These are phyloP conservation scores for Cryptococcus amylolentus DNA, from an alignment of 1,284 basidiomycete genomes.

Conservation along the genomic window DNA sequence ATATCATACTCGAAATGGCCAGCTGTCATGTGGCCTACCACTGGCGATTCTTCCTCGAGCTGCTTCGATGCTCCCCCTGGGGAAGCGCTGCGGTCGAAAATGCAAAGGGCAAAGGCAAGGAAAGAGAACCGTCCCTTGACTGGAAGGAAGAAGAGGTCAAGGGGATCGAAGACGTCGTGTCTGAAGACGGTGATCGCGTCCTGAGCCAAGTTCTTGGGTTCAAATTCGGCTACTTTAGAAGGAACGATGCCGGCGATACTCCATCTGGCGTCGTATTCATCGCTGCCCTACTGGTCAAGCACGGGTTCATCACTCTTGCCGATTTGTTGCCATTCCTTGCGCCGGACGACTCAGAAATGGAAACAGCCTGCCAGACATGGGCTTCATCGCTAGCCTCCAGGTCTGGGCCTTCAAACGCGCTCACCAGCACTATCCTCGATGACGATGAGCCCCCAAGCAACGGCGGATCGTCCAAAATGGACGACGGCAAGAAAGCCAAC, in stretches of 20 bases:
- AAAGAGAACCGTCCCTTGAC: slow-evolving; percentile 8
- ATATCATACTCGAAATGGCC: slow-evolving; percentile 89
- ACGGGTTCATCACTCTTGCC: slow-evolving; percentile 77
- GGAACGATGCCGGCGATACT: slow-evolving; percentile 58
- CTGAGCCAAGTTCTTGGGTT: slow-evolving; percentile 91
- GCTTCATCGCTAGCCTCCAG: slow-evolving; percentile 60
- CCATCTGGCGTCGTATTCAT: slow-evolving; percentile 75
- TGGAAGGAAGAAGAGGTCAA: slow-evolving; percentile 37
- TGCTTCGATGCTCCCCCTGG: slow-evolving; percentile 84
- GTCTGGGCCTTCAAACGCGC: slow-evolving; percentile 69
- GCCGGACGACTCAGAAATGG: slow-evolving; percentile 73
- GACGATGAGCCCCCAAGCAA: slow-evolving; percentile 52
- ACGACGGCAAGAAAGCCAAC: slow-evolving; percentile 34
- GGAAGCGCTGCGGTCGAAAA: slow-evolving; percentile 22
- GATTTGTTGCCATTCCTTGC: slow-evolving; percentile 63
- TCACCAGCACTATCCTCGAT: slow-evolving; percentile 85
- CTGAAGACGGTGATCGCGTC: slow-evolving; percentile 57
- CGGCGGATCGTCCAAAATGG: slow-evolving; percentile 47
- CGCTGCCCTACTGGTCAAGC: slow-evolving; percentile 81
- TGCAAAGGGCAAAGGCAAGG: slow-evolving; percentile 35
- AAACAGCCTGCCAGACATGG: slow-evolving; percentile 64
- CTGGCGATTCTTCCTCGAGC: slow-evolving; percentile 84
- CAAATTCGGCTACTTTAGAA: slow-evolving; percentile 88
- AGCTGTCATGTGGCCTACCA: slow-evolving; percentile 76
- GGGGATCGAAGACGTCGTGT: slow-evolving; percentile 46